Conservation (phyloP, 257 asterid genomes). For the Fraxinus pennsylvanica region DNA sequence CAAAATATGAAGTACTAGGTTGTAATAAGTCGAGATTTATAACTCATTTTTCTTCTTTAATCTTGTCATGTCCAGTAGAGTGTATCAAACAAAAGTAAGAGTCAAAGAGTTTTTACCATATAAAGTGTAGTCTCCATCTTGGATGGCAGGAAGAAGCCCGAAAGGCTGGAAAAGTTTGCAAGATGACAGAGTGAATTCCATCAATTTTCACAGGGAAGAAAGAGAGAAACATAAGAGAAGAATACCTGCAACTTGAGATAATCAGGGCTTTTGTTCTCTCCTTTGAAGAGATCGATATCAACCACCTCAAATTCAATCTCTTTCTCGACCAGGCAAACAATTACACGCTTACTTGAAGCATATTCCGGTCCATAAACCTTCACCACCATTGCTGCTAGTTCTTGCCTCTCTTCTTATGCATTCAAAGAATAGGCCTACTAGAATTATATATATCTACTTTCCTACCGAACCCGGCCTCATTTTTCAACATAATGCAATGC, state of each 20-base stretch:
- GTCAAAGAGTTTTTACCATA: constrained; percentile 33
- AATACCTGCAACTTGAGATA: constrained; percentile 34
- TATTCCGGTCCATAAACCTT: constrained; percentile 33
- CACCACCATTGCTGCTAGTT: constrained; percentile 38
- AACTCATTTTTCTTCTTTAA: too few species aligned
- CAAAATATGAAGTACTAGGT: background rate
- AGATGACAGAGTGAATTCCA: background rate
- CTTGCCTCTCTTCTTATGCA: background rate
- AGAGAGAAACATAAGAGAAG: background rate
- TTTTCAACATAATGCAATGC: background rate
- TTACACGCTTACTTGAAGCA: constrained; percentile 32
- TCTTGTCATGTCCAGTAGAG: too few species aligned
- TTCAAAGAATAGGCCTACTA: background rate
- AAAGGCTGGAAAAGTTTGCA: constrained; percentile 44
- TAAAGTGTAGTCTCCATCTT: constrained; percentile 55
- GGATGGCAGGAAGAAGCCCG: constrained; percentile 47
- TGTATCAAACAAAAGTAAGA: background rate
- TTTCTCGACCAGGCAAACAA: constrained; percentile 32
- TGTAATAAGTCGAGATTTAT: background rate
- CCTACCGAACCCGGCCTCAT: background rate
- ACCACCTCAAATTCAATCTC: constrained; percentile 25
- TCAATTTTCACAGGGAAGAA: background rate
- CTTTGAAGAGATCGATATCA: constrained; percentile 27
- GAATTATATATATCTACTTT: background rate
- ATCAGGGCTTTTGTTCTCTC: constrained; percentile 20